Evolutionary conservation across 805 yeast genomes (phyloP), one percentile per base, ranked within the genome.

Genomic region (Pichia heedii): DNA sequence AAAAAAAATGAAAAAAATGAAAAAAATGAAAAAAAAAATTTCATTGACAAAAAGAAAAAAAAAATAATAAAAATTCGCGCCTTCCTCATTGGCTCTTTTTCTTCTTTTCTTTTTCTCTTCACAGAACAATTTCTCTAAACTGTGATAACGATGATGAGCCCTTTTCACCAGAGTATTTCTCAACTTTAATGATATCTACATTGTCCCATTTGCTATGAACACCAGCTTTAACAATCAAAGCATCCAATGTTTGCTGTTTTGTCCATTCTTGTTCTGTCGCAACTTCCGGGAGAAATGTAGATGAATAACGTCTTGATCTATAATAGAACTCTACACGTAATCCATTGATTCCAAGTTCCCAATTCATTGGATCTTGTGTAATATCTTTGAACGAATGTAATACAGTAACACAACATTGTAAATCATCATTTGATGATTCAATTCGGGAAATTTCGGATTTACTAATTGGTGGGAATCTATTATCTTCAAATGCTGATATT

Each of bases 251-350:
- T 21, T 84, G 80, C 16, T 66, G 63, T 53, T 83, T 74, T 50
- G 72, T 73, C 96, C 96, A 87, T 1, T 76, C 78, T 52, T 89
- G 95, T 51, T 90, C 97, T 5, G 66, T 70, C 20, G 96, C 95
- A 1, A 93, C 97, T 35, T 79, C 84, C 0, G 98, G 98, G 34
- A 93, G 63, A 52, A 87, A 93, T 0, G 97, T 93, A 0, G 97
- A 87, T 40, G 81, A 74, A 22, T 42, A 38, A 6, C 6, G 21
- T 5, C 33, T 16, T 7, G 35, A 34, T 5, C 12, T 7, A 24
- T 42, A 38, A 3, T 16, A 11, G 20, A 49, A 44, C 6, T 22
- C 33, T 10, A 46, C 21, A 12, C 50, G 39, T 18, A 93, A 73
- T 0, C 98, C 98, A 60, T 93, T 93, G 13, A 55, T 57, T 0